Evolutionary conservation across 2,329 filamentous ascomycete genomes (phyloP), one percentile per base, ranked within the genome.

Genomic region (Ophiognomonia clavigignenti-juglandacearum): DNA sequence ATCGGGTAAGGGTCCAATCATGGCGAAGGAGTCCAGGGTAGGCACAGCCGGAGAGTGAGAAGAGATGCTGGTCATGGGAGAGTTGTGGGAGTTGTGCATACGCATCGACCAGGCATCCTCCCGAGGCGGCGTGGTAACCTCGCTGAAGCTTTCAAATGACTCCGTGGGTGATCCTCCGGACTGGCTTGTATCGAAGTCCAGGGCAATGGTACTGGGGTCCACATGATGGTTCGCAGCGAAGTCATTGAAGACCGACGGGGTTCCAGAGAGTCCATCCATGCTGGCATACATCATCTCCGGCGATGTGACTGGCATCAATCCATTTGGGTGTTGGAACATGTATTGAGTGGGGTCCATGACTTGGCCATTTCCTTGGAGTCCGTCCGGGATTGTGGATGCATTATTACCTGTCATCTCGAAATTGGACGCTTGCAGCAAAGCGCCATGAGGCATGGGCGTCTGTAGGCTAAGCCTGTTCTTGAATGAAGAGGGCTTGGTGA

Each of bases 381-480:
- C 67, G 56, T 67, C 69, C 59, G 64, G 61, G 59, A 70, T 72
- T 54, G 64, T 62, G 50, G 65, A 61, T 37, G 45, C 63, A 64
- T 75, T n/a, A n/a, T n/a, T 75, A 71, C 72, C 73, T 69, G 71
- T 65, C 54, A 77, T 68, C 63, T 75, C 73, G 70, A 73, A 70
- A 59, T 67, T 69, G 51, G 73, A 70, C 66, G 77, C 63, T 53
- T 72, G 69, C 45, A 73, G 69, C 45, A 73, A 71, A 58, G 72
- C 67, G 53, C 66, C 62, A 50, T 74, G 72, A 51, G 75, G 73
- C 57, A 70, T 60, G 47, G 74, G 65, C 55, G 72, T 70, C 52
- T 74, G 72, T 54, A 73, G 62, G 56, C 67, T 65, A 34, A 69
- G 62, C 36, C 67, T 67, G 51, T 58, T 61, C 64, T 71, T 73